Base-by-base conservation (phyloP, 306 rosid species). In the Calophaca sinica region DNA sequence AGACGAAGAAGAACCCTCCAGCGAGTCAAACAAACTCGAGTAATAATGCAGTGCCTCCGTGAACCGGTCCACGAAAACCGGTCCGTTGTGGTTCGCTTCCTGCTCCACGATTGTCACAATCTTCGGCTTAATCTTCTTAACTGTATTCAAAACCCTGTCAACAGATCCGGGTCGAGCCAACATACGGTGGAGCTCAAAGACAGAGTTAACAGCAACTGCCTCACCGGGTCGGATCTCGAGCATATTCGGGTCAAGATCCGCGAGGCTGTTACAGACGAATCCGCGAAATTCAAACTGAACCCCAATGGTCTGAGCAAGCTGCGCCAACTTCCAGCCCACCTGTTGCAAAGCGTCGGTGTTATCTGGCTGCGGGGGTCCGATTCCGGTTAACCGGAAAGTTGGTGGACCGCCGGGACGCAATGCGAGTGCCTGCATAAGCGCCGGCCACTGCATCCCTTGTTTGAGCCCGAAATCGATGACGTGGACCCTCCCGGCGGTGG, bases 381-480 rank as follows among this genome's bases (percentile, higher is more conserved):
- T 88, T 5, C 97, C 98, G 15, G 98, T 93, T 5, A 93, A 57
- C 6, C 96, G 89, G 60, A 93, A 91, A 0, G 76, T 68, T 0
- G 97, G 98, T 0, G 98, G 93, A 0, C 98, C 98, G 0, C 96
- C 97, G 2, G 90, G 88, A 0, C 92, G 80, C 14, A 86, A 73
- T 14, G 98, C 97, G 0, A 93, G 92, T 0, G 98, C 96, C 36
- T 93, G 97, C 78, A 93, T 86, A 2, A 93, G 81, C 28, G 97
- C 93, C 5, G 98, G 98, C 98, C 98, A 93, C 74, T 93, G 98
- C 90, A 89, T 87, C 63, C 98, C 98, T 8, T 93, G 90, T 48
- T 84, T 88, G 13, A 93, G 89, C 0, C 89, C 96, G 65, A 93
- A 91, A 76, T 93, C 98, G 26, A 93, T 72, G n/a, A 93, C 98